Evolutionary conservation across 176 grass and related monocot species (phyloP).

Genomic region (Coix lacrymajobi): DNA sequence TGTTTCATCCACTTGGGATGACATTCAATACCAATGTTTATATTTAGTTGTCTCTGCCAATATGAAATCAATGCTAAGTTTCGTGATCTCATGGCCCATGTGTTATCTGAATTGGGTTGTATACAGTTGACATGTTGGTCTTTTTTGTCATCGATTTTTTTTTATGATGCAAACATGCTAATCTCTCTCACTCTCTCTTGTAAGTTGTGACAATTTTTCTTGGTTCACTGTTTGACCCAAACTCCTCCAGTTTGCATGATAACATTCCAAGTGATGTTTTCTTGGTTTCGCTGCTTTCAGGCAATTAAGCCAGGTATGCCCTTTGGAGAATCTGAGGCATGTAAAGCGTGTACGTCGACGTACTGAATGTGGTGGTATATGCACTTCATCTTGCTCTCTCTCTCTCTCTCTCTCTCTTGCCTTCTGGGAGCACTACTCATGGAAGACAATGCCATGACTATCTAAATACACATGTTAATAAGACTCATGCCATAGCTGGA

Average conservation of each 20-base stretch:
- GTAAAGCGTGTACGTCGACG: slow-evolving; percentile 37
- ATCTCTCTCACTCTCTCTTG: not conserved
- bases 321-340: slow-evolving; percentile 45
- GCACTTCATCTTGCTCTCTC: not conserved
- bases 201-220: not conserved
- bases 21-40: not conserved
- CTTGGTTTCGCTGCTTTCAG: slow-evolving; percentile 8
- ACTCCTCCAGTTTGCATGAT: not conserved
- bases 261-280: not conserved
- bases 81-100: not conserved
- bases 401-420: too few relatives aligned
- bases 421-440: not conserved
- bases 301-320: slow-evolving; percentile 44
- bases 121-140: not conserved
- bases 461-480: not conserved
- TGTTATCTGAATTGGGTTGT: not conserved
- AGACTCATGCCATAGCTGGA: not conserved
- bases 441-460: not conserved
- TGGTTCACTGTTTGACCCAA: not conserved
- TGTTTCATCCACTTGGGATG: not conserved
- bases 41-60: not conserved
- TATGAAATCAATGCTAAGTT: not conserved
- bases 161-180: not conserved
- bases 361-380: slow-evolving; percentile 20
- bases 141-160: not conserved